phyloP scores from a whole-genome alignment of 1,139 yeast species.

The Dujonia santamariae region DNA sequence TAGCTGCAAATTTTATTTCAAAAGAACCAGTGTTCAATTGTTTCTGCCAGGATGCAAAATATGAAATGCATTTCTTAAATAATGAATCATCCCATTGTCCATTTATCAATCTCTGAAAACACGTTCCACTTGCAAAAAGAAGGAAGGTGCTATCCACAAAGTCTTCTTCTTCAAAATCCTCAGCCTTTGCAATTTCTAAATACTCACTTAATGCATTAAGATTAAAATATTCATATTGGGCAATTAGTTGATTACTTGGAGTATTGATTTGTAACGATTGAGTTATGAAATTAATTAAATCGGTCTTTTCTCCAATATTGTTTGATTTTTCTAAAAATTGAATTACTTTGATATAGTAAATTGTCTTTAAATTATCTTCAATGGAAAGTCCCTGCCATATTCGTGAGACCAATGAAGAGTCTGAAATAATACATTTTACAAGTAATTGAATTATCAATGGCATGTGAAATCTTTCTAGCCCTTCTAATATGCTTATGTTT shows the following conservation, averaged over 20 bases:
- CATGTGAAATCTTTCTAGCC: constrained; percentile 4
- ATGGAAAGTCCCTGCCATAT: constrained; percentile 1
- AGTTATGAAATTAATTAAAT: constrained; percentile 15
- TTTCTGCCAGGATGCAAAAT: not conserved
- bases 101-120: not conserved
- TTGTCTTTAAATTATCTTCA: constrained; percentile 9
- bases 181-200: not conserved
- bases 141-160: not conserved
- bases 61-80: not conserved
- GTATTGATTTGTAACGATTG: constrained; percentile 12
- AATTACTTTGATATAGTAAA: constrained; percentile 8
- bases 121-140: not conserved
- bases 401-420: not conserved
- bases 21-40: not conserved
- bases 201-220: constrained; percentile 18
- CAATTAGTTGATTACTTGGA: constrained; percentile 10
- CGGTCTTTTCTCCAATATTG: constrained; percentile 12
- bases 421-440: constrained; percentile 11
- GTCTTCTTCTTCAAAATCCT: no score
- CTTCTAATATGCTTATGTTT: not conserved
- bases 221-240: constrained; percentile 20
- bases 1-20: not conserved
- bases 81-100: not conserved
- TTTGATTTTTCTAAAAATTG: constrained; percentile 13
- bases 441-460: constrained; percentile 13